Conservation (phyloP, 2,329 filamentous ascomycete genomes). For the Aureobasidium vineae region DNA sequence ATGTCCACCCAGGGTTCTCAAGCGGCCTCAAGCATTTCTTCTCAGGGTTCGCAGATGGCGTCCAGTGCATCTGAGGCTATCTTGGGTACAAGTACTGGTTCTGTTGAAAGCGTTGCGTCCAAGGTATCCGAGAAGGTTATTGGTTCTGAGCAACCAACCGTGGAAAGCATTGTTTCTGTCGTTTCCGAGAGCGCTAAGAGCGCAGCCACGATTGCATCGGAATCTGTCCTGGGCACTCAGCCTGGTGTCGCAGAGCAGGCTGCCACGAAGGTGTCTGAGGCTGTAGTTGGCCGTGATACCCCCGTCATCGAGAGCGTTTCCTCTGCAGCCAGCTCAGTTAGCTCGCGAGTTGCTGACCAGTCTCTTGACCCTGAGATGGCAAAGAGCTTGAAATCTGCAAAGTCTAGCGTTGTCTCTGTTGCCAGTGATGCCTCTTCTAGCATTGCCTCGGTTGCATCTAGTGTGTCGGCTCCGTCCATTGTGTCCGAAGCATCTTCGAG, state of each 20-base stretch:
- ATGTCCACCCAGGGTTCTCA: background rate
- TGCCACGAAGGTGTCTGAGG: slow-evolving; percentile 36
- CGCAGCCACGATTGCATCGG: slow-evolving; percentile 12
- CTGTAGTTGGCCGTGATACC: slow-evolving; percentile 33
- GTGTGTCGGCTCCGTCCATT: slow-evolving; percentile 29
- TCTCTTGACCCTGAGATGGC: slow-evolving; percentile 35
- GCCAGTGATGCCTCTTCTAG: slow-evolving; percentile 29
- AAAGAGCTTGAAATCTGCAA: slow-evolving; percentile 39
- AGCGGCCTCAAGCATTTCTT: slow-evolving; percentile 23
- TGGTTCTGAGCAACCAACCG: slow-evolving; percentile 16
- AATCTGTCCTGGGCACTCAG: slow-evolving; percentile 30
- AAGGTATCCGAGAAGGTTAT: slow-evolving; percentile 52
- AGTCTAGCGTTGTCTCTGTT: slow-evolving; percentile 27
- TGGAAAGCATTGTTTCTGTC: slow-evolving; percentile 27
- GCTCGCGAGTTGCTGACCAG: slow-evolving; percentile 11
- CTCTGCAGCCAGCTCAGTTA: slow-evolving; percentile 35
- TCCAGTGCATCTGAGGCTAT: slow-evolving; percentile 37
- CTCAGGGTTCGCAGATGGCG: slow-evolving; percentile 30
- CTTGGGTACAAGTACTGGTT: slow-evolving; percentile 43
- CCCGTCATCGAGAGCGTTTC: slow-evolving; percentile 34
- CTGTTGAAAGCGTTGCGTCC: slow-evolving; percentile 53
- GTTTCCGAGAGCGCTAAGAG: slow-evolving; percentile 32
- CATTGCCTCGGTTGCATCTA: slow-evolving; percentile 33
- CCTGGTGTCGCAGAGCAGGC: slow-evolving; percentile 36
- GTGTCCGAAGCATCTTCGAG: slow-evolving; percentile 30